These are phyloP conservation scores for Pezicula rhizophila DNA, from an alignment of 2,329 filamentous ascomycete species.

Conservation along the genomic window DNA sequence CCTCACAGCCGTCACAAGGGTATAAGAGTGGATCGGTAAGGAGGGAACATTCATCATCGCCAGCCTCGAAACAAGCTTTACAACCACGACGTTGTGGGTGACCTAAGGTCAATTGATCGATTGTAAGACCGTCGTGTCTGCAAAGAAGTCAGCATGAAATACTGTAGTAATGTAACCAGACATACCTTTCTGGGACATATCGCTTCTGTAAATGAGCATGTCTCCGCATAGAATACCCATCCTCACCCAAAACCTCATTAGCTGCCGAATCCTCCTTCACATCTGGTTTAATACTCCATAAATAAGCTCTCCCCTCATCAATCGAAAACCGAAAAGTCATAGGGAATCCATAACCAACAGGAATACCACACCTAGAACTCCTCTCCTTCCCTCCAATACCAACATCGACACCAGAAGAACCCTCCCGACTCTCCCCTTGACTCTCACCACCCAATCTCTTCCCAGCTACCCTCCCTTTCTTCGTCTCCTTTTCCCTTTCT, in stretches of 20 bases:
- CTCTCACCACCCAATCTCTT: not conserved
- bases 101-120: slow-evolving; percentile 12
- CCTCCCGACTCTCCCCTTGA: not conserved
- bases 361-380: too few species aligned
- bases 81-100: slow-evolving; percentile 22
- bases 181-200: not conserved
- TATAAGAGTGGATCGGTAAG: slow-evolving; percentile 14
- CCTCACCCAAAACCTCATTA: not conserved
- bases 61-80: slow-evolving; percentile 18
- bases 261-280: not conserved
- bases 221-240: not conserved
- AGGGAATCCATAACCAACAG: slow-evolving; percentile 7
- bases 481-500: slow-evolving; percentile 1
- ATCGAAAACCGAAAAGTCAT: slow-evolving; percentile 12
- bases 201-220: too few species aligned
- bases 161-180: not conserved
- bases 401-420: too few species aligned
- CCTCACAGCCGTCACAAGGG: slow-evolving; percentile 21
- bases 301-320: slow-evolving; percentile 9
- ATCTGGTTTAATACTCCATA: slow-evolving; percentile 8
- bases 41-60: slow-evolving; percentile 19
- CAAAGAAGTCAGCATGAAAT: slow-evolving; percentile 1
- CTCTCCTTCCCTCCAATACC: too few species aligned
- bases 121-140: slow-evolving; percentile 17
- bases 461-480: not conserved